phyloP scores from a whole-genome alignment of 768 basidiomycete genomes.

The Tylopilus sp. region DNA sequence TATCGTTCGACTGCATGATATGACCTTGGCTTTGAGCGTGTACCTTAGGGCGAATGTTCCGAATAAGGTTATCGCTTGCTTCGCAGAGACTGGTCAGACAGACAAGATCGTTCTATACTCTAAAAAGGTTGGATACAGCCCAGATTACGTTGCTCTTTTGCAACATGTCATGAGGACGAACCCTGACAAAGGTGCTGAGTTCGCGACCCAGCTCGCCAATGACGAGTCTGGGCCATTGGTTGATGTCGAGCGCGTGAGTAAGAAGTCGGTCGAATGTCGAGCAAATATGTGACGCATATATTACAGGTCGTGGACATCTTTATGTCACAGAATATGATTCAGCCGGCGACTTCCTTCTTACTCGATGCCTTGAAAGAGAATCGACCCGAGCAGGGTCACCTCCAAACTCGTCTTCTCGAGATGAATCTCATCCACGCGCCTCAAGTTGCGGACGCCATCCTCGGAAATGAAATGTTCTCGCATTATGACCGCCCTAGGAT shows the following conservation, averaged over 20 bases:
- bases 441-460: slow-evolving; percentile 97
- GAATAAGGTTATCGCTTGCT: slow-evolving; percentile 98
- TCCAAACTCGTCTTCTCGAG: slow-evolving; percentile 95
- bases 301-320: slow-evolving; percentile 92
- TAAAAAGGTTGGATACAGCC: slow-evolving; percentile 92
- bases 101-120: slow-evolving; percentile 98
- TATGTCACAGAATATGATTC: slow-evolving; percentile 99
- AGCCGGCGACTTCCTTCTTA: slow-evolving; percentile 97
- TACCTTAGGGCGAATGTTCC: slow-evolving; percentile 97
- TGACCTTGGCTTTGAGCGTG: slow-evolving; percentile 95
- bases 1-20: slow-evolving; percentile 90
- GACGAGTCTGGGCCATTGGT: slow-evolving; percentile 91
- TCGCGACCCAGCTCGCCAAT: slow-evolving; percentile 91
- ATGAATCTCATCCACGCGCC: slow-evolving; percentile 98
- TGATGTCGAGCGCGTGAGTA: slow-evolving; percentile 81
- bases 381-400: slow-evolving; percentile 91
- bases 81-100: slow-evolving; percentile 97
- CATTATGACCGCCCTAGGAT: slow-evolving; percentile 96
- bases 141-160: slow-evolving; percentile 87
- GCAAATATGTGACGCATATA: neutral
- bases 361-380: slow-evolving; percentile 98
- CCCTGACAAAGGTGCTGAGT: slow-evolving; percentile 97
- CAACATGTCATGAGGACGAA: slow-evolving; percentile 96
- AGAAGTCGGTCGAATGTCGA: neutral
- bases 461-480: slow-evolving; percentile 97